Percentiles rank a stretch among this genome's conserved stretches.
phyloP scores from a whole-genome alignment of 371 early-diverging fungal species.

The Mucor lusitanicus region DNA sequence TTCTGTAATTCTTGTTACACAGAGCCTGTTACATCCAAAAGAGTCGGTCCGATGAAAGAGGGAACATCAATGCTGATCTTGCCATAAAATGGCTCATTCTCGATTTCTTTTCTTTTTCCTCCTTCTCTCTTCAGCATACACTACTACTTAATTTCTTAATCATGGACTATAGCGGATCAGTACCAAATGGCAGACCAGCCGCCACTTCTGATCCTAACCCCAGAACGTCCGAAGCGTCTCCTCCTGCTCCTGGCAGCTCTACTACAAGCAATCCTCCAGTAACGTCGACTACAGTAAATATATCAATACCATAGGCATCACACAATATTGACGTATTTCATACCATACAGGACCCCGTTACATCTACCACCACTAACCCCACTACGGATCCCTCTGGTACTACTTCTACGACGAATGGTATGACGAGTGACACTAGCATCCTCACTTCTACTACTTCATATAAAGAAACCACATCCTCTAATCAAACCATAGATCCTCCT shows the following conservation, averaged over 20 bases:
- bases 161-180: constrained; percentile 1
- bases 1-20: background rate
- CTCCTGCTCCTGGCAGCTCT: background rate
- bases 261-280: background rate
- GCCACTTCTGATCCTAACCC: background rate
- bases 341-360: background rate
- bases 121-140: background rate
- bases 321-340: background rate
- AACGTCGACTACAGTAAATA: background rate
- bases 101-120: background rate
- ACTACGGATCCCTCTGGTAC: background rate
- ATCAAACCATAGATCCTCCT: background rate
- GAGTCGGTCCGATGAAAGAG: constrained; percentile 5
- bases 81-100: background rate
- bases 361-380: background rate
- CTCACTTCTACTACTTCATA: background rate
- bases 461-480: background rate
- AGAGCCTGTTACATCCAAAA: background rate
- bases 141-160: background rate
- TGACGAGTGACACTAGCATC: constrained; percentile 1
- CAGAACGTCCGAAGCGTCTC: background rate
- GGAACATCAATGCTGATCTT: background rate
- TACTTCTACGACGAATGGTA: constrained; percentile 10
- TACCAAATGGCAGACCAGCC: background rate
- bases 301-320: background rate